Evolutionary conservation across 805 yeast species (phyloP), one percentile per base, ranked within the genome.

Genomic region (Saccharomycopsis sp.): DNA sequence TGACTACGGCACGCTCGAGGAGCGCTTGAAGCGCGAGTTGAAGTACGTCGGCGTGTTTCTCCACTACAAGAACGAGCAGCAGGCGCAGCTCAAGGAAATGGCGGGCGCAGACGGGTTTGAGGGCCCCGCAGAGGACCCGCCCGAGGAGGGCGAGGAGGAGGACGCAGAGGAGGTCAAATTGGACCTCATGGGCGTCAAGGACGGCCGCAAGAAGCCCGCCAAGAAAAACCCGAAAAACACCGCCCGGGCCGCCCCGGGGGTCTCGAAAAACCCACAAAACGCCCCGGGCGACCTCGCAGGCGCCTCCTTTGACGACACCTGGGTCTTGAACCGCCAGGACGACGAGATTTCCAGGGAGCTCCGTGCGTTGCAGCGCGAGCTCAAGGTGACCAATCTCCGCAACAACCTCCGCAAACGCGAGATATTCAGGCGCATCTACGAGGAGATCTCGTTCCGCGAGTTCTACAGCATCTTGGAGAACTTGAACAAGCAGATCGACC

Each of bases 401-500:
- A 94, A 94, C 69, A 79, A 83, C 57, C 81, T 79, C 60, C 76
- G 92, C 56, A 89, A 89, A 70, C 77, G 80, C 59, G 73, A 75
- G 47, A 67, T 94, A 41, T 72, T 84, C 24, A 95, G 96, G 0
- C 65, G 85, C 0, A 79, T 94, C 15, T 92, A 91, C 64, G 94
- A 88, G 63, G 96, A 89, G 64, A 77, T 94, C 65, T 97, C 97
- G 24, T 94, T 91, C 83, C 97, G 92, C 69, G 99, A 94, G 70
- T 94, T 89, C 70, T 77, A 85, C 59, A 87, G 92, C 12, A 91
- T 94, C 55, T 71, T 91, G 59, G 98, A 94, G 58, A 98, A 94
- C 68, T 76, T 94, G 64, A 97, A 94, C 70, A 94, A 92, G 69
- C 99, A 94, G 71, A 91, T 94, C 41, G 99, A 94, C 68, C 97